These are phyloP conservation scores for Silene noctiflora DNA, from an alignment of 179 eudicot genomes.

Conservation along the genomic window DNA sequence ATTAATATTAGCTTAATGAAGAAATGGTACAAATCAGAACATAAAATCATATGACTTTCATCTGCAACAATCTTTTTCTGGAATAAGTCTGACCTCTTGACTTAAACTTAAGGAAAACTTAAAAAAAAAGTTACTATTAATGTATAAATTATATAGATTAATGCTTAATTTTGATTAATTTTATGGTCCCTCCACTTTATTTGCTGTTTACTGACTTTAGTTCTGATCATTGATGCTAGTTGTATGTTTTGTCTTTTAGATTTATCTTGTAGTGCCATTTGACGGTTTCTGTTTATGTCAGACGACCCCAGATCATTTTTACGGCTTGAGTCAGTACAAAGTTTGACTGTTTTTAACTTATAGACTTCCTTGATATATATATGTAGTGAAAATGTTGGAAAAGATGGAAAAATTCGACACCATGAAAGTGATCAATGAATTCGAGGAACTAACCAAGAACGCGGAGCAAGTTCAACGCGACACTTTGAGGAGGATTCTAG, in stretches of 20 bases:
- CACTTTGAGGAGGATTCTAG: constrained; percentile 63
- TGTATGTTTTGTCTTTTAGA: not conserved
- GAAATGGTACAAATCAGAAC: too few species aligned
- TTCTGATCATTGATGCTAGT: not conserved
- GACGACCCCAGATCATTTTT: not conserved
- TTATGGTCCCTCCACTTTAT: constrained; percentile 9
- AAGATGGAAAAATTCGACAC: constrained; percentile 50
- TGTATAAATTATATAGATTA: not conserved
- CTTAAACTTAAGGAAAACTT: not conserved
- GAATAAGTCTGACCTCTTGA: constrained; percentile 21
- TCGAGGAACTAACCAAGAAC: constrained; percentile 57
- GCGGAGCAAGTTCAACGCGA: constrained; percentile 70
- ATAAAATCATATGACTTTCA: not conserved
- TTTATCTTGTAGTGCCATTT: not conserved
- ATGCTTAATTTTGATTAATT: not conserved
- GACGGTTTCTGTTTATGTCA: not conserved
- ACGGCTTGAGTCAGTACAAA: not conserved
- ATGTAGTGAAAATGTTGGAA: constrained; percentile 45
- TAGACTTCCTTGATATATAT: too few species aligned
- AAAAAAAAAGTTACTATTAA: not conserved
- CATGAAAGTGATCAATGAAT: constrained; percentile 51
- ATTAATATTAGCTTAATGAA: too few species aligned
- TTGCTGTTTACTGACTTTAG: not conserved
- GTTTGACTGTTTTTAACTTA: not conserved
- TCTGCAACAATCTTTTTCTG: not conserved